Percentiles rank a stretch among this genome's conserved stretches.
These are phyloP conservation scores for Leucaena leucocephala DNA, from an alignment of 306 rosid genomes.

Conservation along the genomic window DNA sequence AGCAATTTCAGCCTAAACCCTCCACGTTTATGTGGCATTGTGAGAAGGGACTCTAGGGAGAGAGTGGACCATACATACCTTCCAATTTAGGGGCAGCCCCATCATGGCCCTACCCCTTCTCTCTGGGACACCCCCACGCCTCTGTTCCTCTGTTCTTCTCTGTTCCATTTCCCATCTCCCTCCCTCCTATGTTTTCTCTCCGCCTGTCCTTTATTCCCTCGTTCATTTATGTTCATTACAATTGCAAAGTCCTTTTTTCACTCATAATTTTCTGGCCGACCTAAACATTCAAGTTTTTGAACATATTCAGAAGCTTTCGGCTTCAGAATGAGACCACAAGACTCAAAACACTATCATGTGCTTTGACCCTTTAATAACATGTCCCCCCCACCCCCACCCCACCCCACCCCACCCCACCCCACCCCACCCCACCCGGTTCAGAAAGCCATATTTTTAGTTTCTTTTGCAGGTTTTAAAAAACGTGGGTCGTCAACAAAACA, in stretches of 20 bases:
- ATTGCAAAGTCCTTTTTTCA: background rate
- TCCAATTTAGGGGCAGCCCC: slow-evolving; percentile 15
- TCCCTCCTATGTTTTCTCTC: background rate
- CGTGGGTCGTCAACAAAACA: too few species aligned
- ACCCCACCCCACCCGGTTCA: too few species aligned
- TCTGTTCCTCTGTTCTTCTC: background rate
- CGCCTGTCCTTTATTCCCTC: background rate
- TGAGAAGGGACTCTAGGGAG: background rate
- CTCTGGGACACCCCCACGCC: background rate
- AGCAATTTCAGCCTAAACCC: too few species aligned
- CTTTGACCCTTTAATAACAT: background rate
- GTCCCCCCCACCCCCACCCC: too few species aligned
- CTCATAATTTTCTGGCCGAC: background rate
- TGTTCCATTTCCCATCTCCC: background rate
- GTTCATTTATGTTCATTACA: background rate
- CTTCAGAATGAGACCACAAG: background rate
- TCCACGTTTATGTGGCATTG: too few species aligned
- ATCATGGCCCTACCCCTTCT: slow-evolving; percentile 24
- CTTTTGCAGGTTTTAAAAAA: too few species aligned
- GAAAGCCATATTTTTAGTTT: background rate
- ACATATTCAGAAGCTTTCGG: background rate
- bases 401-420: too few species aligned
- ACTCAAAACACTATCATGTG: background rate
- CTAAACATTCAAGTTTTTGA: background rate
- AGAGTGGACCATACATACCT: slow-evolving; percentile 24